phyloP scores from a whole-genome alignment of 1,284 basidiomycete species.

The Anthracocystis panici-leucophaei region DNA sequence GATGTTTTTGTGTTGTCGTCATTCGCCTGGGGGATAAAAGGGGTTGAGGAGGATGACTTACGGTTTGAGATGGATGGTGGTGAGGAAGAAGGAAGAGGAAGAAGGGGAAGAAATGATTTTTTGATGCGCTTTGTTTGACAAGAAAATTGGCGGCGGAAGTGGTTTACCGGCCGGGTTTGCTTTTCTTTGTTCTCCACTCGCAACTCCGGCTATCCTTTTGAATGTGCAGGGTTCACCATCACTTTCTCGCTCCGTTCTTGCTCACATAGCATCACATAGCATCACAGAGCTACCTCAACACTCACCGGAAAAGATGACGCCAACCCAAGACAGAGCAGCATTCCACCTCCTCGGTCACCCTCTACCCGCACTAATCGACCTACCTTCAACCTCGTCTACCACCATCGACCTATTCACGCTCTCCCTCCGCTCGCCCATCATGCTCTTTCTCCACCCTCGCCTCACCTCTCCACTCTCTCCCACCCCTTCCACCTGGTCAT shows the following conservation, averaged over 20 bases:
- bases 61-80: conserved; percentile 16
- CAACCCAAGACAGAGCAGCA: conserved; percentile 42
- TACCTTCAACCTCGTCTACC: conserved; percentile 47
- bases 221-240: conserved; percentile 14
- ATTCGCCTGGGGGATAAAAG: conserved; percentile 13
- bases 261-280: too few species aligned
- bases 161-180: conserved; percentile 19
- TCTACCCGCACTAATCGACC: conserved; percentile 56
- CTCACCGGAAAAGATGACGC: background rate
- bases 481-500: conserved; percentile 29
- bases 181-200: too few species aligned
- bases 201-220: background rate
- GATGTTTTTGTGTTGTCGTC: conserved; percentile 35
- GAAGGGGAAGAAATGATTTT: background rate
- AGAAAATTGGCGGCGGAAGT: background rate
- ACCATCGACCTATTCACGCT: conserved; percentile 63
- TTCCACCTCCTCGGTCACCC: conserved; percentile 66
- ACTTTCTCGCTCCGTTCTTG: too few species aligned
- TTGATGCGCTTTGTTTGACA: background rate
- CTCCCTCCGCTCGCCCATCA: conserved; percentile 55
- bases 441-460: conserved; percentile 58
- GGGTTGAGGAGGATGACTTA: conserved; percentile 4
- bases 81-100: background rate
- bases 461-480: conserved; percentile 18
- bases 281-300: background rate